phyloP scores from a whole-genome alignment of 805 yeast genomes.

The Cyberlindnera mississippiensis region DNA sequence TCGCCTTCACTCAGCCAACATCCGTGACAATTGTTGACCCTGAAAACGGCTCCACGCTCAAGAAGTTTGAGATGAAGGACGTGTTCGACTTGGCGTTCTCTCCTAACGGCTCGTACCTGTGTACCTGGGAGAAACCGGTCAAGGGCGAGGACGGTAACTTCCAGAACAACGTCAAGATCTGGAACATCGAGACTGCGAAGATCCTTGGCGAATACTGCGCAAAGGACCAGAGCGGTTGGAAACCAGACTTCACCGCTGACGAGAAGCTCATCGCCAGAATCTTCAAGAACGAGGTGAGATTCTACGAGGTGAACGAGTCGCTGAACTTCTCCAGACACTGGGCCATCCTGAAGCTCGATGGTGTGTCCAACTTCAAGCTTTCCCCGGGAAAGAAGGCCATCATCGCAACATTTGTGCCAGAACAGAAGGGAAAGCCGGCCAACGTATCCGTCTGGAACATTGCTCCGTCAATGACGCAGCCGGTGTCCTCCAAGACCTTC shows the following conservation, averaged over 20 bases:
- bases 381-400: slow-evolving; percentile 90
- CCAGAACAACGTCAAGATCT: slow-evolving; percentile 76
- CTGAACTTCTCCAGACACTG: slow-evolving; percentile 48
- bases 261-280: slow-evolving; percentile 66
- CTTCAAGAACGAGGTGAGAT: slow-evolving; percentile 60
- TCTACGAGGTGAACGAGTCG: slow-evolving; percentile 50
- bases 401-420: slow-evolving; percentile 88
- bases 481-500: slow-evolving; percentile 81
- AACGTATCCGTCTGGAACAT: slow-evolving; percentile 77
- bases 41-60: slow-evolving; percentile 42
- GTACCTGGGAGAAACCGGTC: slow-evolving; percentile 88
- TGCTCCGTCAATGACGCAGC: slow-evolving; percentile 51
- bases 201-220: slow-evolving; percentile 63
- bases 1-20: slow-evolving; percentile 70
- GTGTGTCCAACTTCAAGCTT: slow-evolving; percentile 57
- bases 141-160: slow-evolving; percentile 70
- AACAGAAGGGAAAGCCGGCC: slow-evolving; percentile 84
- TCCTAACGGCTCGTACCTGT: slow-evolving; percentile 78
- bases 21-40: slow-evolving; percentile 57
- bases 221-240: slow-evolving; percentile 87
- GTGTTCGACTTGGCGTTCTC: slow-evolving; percentile 82
- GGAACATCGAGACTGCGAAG: slow-evolving; percentile 48
- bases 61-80: slow-evolving; percentile 54
- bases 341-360: slow-evolving; percentile 52
- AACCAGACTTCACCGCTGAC: slow-evolving; percentile 83